A percentile compares a stretch with the other conserved stretches of the same genome.
These are phyloP conservation scores for Cavenderia fasciculata DNA, from an alignment of 78 protist genomes.

Conservation along the genomic window DNA sequence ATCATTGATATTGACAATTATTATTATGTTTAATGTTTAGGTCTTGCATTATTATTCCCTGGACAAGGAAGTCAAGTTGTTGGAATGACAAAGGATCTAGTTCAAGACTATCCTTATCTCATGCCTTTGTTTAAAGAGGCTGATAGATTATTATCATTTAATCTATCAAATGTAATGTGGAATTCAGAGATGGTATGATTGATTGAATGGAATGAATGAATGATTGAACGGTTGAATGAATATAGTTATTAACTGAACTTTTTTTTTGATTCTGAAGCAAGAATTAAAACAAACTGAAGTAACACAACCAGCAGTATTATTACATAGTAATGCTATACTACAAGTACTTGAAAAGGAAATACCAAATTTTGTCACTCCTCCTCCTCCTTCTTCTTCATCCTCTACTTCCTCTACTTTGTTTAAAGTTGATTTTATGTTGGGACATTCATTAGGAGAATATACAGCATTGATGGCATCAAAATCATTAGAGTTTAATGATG, in stretches of 20 bases:
- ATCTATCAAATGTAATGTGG: constrained; percentile 38
- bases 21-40: too few relatives aligned
- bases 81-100: constrained; percentile 54
- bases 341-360: constrained; percentile 44
- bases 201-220: background rate
- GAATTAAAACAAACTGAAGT: constrained; percentile 57
- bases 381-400: too few relatives aligned
- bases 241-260: background rate
- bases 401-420: background rate
- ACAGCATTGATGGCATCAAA: constrained; percentile 13
- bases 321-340: constrained; percentile 40
- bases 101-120: constrained; percentile 15
- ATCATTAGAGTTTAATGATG: background rate
- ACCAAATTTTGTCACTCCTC: too few relatives aligned
- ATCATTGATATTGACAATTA: too few relatives aligned
- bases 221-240: constrained; percentile 19
- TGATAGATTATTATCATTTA: constrained; percentile 14
- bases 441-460: constrained; percentile 56
- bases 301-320: constrained; percentile 60
- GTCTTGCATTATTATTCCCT: constrained; percentile 49
- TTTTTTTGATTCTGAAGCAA: constrained; percentile 1
- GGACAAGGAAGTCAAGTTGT: constrained; percentile 60
- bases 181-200: background rate
- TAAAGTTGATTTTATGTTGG: constrained; percentile 24
- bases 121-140: background rate